Conservation (phyloP, 495 filamentous ascomycete genomes). For the Neurospora cerealis region DNA sequence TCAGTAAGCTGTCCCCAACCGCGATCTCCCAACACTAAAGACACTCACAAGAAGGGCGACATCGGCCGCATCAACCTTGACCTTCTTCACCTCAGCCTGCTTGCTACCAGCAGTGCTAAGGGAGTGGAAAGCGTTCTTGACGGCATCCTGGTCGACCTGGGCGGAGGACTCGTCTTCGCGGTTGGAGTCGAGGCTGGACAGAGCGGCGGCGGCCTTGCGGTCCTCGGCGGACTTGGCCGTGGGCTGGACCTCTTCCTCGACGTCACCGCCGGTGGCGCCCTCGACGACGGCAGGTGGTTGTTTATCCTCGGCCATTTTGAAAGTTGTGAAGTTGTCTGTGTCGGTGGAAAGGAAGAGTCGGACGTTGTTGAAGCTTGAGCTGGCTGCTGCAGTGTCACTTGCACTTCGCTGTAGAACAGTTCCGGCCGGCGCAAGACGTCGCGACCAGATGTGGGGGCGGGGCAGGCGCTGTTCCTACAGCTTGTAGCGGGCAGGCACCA, state of each 20-base stretch:
- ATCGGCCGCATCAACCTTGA: constrained; percentile 40
- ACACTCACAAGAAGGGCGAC: constrained; percentile 30
- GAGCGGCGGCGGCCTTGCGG: constrained; percentile 81
- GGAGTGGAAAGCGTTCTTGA: constrained; percentile 73
- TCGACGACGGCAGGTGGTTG: constrained; percentile 47
- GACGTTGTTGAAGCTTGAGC: not conserved
- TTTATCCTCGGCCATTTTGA: constrained; percentile 47
- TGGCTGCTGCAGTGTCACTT: not conserved
- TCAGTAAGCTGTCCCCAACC: constrained; percentile 1
- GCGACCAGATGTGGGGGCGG: not conserved
- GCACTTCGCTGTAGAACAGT: not conserved
- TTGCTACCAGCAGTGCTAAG: constrained; percentile 35
- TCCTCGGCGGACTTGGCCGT: constrained; percentile 69
- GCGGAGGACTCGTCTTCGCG: constrained; percentile 45
- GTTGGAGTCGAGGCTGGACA: constrained; percentile 60
- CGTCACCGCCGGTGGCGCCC: constrained; percentile 52
- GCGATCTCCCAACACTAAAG: not conserved
- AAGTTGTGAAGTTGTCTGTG: not conserved
- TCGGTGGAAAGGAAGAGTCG: not conserved
- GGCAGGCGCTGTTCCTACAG: not conserved
- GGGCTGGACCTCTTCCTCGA: constrained; percentile 49
- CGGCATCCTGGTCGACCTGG: constrained; percentile 68
- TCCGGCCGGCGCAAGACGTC: not conserved
- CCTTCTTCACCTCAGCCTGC: constrained; percentile 34
- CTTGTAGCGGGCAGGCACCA: not conserved